A percentile compares a stretch with the other conserved stretches of the same genome.
Evolutionary conservation across 768 basidiomycete genomes (phyloP).

Genomic region (Tulasnella sp.): DNA sequence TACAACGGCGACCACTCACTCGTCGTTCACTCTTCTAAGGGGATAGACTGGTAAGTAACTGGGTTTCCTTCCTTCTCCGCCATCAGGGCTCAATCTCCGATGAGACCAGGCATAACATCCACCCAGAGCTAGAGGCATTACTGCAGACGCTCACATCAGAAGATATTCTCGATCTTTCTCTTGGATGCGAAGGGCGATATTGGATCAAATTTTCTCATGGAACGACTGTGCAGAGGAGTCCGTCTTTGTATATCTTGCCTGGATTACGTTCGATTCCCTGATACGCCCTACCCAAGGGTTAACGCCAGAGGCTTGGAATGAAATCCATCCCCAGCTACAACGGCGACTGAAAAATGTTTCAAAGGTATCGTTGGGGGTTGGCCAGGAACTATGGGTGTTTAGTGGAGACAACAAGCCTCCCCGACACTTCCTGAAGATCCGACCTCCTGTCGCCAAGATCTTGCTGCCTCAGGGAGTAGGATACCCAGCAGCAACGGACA

Average conservation of each 20-base stretch:
- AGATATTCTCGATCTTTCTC: neutral
- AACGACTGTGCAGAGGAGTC: neutral
- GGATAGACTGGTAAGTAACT: neutral
- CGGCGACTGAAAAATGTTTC: neutral
- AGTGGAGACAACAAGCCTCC: neutral
- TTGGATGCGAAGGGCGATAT: neutral
- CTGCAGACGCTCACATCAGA: neutral
- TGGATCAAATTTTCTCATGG: neutral
- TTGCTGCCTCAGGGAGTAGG: neutral
- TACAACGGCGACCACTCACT: neutral
- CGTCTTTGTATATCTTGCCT: neutral
- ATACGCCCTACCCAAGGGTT: neutral
- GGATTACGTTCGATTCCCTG: neutral
- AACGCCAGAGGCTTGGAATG: neutral
- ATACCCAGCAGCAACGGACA: neutral
- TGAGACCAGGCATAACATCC: neutral
- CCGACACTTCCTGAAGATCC: neutral
- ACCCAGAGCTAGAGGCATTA: neutral
- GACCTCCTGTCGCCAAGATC: neutral
- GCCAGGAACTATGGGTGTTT: neutral
- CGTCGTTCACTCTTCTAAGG: neutral
- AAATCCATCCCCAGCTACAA: neutral
- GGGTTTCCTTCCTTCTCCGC: neutral
- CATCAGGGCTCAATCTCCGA: neutral
- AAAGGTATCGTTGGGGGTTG: neutral